Conservation (phyloP, 164 flowering plant genomes). For the Aristolochia contorta region DNA sequence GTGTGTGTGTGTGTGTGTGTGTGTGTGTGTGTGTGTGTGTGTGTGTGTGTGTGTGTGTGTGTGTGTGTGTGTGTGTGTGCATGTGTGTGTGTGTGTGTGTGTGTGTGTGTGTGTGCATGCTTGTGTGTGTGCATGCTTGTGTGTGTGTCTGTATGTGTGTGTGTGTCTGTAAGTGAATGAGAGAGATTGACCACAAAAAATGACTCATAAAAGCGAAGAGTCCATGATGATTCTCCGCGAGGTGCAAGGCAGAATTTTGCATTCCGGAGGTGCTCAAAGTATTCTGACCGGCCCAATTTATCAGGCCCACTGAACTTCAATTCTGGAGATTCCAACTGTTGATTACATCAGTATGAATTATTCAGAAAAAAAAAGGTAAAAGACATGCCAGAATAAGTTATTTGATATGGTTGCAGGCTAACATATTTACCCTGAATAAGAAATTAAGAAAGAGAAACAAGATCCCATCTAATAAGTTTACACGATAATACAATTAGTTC, state of each 20-base stretch:
- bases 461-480: no score
- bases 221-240: constrained; percentile 99
- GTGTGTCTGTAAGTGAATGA: constrained; percentile 13
- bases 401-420: no score
- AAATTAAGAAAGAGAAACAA: no score
- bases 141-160: not conserved
- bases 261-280: constrained; percentile 81
- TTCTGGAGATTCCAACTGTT: constrained; percentile 98
- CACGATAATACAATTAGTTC: no score
- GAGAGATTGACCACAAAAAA: constrained; percentile 73
- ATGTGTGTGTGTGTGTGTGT: not conserved
- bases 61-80: not conserved
- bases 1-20: not conserved
- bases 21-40: not conserved
- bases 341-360: constrained; percentile 24
- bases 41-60: not conserved
- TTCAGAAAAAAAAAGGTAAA: not conserved
- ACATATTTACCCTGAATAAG: no score
- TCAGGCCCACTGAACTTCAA: constrained; percentile 83
- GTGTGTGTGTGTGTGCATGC: not conserved
- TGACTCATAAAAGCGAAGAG: constrained; percentile 89
- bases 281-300: constrained; percentile 62
- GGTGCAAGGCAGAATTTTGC: constrained; percentile 97
- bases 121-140: not conserved
- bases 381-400: not conserved